Conservation (phyloP, 1,139 yeast genomes). For the Zhuliangozyma blackwelliae region DNA sequence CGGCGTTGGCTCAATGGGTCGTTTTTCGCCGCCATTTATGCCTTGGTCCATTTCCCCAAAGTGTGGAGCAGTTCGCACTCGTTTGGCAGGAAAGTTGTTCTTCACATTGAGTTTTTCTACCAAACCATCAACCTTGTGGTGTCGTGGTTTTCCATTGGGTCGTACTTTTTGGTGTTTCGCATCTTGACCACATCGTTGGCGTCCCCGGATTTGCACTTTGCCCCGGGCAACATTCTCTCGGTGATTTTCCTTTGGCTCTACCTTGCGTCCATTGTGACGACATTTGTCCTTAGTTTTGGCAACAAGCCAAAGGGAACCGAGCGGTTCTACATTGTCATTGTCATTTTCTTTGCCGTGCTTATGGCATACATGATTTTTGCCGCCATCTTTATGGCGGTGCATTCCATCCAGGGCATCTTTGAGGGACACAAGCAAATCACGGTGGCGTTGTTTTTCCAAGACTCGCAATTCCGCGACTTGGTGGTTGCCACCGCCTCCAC, state of each 20-base stretch:
- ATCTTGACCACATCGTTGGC: conserved; percentile 70
- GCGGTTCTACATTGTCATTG: conserved; percentile 75
- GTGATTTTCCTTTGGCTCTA: conserved; percentile 87
- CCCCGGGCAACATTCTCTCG: conserved; percentile 74
- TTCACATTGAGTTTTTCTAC: conserved; percentile 42
- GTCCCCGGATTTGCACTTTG: conserved; percentile 40
- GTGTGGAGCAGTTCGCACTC: conserved; percentile 43
- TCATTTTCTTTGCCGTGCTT: conserved; percentile 80
- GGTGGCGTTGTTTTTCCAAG: conserved; percentile 35
- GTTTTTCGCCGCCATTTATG: conserved; percentile 46
- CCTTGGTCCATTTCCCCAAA: conserved; percentile 43
- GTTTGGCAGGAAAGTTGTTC: conserved; percentile 35
- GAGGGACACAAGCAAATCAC: conserved; percentile 27
- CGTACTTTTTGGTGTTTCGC: conserved; percentile 76
- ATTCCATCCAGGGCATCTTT: conserved; percentile 36
- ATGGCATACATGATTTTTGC: conserved; percentile 88
- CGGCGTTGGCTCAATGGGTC: conserved; percentile 52
- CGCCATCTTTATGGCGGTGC: conserved; percentile 46
- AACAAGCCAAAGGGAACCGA: conserved; percentile 93
- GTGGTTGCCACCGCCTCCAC: conserved; percentile 47
- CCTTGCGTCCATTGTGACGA: conserved; percentile 80
- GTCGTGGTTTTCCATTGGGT: conserved; percentile 80
- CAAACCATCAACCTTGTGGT: conserved; percentile 45
- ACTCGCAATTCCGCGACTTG: conserved; percentile 43
- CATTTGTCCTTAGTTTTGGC: conserved; percentile 89